A percentile compares a stretch with the other conserved stretches of the same genome.
phyloP scores from a whole-genome alignment of 164 flowering plant species.

The Cinnamomum micranthum region DNA sequence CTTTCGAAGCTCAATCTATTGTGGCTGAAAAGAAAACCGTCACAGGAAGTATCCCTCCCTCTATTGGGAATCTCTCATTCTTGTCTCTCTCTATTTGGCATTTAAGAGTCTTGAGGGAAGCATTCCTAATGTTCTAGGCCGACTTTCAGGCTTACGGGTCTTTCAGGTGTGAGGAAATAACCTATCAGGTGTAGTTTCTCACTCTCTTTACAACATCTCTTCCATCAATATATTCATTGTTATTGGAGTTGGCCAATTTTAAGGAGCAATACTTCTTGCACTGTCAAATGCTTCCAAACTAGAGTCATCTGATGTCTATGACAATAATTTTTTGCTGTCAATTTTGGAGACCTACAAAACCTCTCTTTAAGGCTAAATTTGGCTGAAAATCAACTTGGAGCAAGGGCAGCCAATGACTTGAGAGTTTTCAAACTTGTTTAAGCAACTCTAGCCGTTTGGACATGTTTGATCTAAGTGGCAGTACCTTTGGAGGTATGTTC shows the following conservation, averaged over 20 bases:
- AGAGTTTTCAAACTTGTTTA: conserved; percentile 2
- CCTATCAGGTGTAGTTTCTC: conserved; percentile 40
- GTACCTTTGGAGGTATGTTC: too few relatives aligned
- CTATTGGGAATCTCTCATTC: conserved; percentile 34
- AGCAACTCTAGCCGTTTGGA: too few relatives aligned
- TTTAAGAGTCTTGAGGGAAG: conserved; percentile 29
- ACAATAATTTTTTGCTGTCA: conserved; percentile 7
- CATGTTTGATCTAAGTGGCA: too few relatives aligned
- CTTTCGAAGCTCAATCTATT: conserved; percentile 29
- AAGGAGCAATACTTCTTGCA: conserved; percentile 1
- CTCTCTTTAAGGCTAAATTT: background rate
- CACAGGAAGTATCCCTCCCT: conserved; percentile 26
- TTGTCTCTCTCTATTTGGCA: conserved; percentile 17
- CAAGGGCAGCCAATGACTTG: background rate
- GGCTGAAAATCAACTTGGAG: background rate
- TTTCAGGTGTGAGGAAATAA: conserved; percentile 34
- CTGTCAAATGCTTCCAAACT: conserved; percentile 7
- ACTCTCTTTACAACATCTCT: conserved; percentile 42
- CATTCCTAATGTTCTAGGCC: conserved; percentile 30
- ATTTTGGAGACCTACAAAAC: background rate
- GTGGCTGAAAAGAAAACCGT: conserved; percentile 24
- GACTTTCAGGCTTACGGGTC: conserved; percentile 17
- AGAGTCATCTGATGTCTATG: background rate
- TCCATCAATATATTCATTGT: conserved; percentile 28
- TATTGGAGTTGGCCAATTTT: conserved; percentile 7